Evolutionary conservation across 495 filamentous ascomycete species (phyloP).

Genomic region (Apiosordaria backusii): DNA sequence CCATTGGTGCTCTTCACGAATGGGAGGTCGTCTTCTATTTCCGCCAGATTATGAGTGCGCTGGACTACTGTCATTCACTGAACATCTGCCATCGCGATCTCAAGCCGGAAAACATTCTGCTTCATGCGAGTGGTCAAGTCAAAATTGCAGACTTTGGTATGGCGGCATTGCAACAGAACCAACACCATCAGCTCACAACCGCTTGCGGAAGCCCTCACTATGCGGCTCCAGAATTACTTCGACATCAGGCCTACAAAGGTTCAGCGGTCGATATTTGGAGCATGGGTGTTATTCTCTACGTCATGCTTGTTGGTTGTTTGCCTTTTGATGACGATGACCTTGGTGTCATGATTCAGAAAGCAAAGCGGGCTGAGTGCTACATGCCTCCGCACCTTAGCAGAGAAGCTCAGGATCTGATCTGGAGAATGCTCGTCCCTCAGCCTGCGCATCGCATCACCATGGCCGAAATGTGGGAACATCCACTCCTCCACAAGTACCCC

Average conservation of each 20-base stretch:
- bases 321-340: constrained; percentile 70
- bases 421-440: constrained; percentile 66
- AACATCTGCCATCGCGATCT: constrained; percentile 94
- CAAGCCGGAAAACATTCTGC: constrained; percentile 94
- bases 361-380: constrained; percentile 65
- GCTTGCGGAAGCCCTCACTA: constrained; percentile 97
- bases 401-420: constrained; percentile 77
- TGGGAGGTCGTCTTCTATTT: constrained; percentile 79
- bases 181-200: constrained; percentile 68
- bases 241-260: constrained; percentile 68
- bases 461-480: constrained; percentile 76
- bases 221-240: constrained; percentile 85
- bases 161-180: constrained; percentile 82
- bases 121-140: constrained; percentile 66
- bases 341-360: constrained; percentile 61
- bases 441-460: constrained; percentile 75
- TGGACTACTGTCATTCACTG: constrained; percentile 89
- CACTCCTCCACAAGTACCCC: constrained; percentile 77
- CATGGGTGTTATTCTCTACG: constrained; percentile 86
- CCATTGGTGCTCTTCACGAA: constrained; percentile 65
- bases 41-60: constrained; percentile 86
- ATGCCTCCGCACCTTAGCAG: constrained; percentile 64
- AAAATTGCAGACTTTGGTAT: constrained; percentile 98
- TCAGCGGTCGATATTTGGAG: constrained; percentile 90
- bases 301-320: constrained; percentile 70